Evolutionary conservation across 306 rosid species (phyloP).

Genomic region (Ormosia semicastrata): DNA sequence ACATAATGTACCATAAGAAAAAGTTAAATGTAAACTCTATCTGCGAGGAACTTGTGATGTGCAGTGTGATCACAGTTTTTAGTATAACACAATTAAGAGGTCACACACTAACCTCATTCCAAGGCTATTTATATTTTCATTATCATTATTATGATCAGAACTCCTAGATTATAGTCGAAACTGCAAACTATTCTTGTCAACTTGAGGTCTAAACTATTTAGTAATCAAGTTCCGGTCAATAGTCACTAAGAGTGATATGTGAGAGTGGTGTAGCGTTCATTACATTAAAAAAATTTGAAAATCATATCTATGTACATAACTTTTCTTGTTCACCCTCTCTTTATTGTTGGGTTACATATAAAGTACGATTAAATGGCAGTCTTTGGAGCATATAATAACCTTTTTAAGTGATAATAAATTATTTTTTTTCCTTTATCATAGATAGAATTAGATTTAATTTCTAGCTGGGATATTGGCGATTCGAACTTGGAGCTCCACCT

Average conservation of each 20-base stretch:
- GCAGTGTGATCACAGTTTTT: constrained; percentile 17
- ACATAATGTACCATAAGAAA: background rate
- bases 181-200: background rate
- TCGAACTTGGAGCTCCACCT: background rate
- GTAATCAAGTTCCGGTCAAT: background rate
- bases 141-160: background rate
- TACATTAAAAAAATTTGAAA: background rate
- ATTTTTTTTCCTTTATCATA: background rate
- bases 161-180: background rate
- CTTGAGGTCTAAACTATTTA: background rate
- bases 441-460: background rate
- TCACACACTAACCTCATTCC: constrained; percentile 16
- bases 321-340: background rate
- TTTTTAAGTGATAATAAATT: background rate
- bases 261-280: background rate
- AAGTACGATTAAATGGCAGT: background rate
- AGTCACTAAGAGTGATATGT: background rate
- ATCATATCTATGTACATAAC: background rate
- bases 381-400: background rate
- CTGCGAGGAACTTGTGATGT: constrained; percentile 15
- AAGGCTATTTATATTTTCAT: background rate
- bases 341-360: background rate
- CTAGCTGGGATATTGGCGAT: background rate
- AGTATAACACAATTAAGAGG: background rate
- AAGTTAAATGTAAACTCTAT: background rate